Evolutionary conservation across 108 stramenopile genomes (phyloP).

Genomic region (Skeletonema menzelii): DNA sequence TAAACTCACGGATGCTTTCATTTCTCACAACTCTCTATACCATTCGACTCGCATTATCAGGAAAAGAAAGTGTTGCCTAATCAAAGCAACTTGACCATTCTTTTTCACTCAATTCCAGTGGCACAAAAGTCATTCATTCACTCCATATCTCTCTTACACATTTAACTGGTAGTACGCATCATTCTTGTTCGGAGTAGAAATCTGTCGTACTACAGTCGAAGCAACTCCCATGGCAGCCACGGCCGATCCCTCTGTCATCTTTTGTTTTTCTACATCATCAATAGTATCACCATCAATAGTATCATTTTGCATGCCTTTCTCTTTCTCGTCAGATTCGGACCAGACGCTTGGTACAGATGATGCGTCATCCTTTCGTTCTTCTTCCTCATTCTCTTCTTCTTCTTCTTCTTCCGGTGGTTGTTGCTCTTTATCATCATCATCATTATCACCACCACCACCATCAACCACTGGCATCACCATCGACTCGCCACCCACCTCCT

Average conservation of each 20-base stretch:
- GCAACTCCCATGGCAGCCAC: conserved; percentile 1
- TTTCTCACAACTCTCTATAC: no score
- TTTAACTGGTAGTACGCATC: not conserved
- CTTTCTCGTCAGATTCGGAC: not conserved
- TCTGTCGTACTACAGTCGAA: not conserved
- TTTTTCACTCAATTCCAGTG: not conserved
- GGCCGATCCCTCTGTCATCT: not conserved
- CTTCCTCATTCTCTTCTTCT: not conserved
- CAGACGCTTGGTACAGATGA: not conserved
- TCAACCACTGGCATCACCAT: no score
- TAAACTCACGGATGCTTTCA: no score
- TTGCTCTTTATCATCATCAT: not conserved
- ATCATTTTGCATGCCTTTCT: not conserved
- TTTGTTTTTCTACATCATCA: not conserved
- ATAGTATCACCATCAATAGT: not conserved
- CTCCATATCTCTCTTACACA: not conserved
- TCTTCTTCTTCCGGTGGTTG: not conserved
- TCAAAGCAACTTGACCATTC: no score
- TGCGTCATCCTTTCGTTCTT: not conserved
- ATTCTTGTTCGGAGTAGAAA: not conserved
- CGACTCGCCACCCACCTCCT: not conserved
- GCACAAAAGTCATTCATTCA: not conserved
- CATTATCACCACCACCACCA: no score
- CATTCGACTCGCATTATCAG: not conserved
- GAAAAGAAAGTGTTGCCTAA: no score